These are phyloP conservation scores for Epichloe elymi DNA, from an alignment of 2,329 filamentous ascomycete genomes.

Conservation along the genomic window DNA sequence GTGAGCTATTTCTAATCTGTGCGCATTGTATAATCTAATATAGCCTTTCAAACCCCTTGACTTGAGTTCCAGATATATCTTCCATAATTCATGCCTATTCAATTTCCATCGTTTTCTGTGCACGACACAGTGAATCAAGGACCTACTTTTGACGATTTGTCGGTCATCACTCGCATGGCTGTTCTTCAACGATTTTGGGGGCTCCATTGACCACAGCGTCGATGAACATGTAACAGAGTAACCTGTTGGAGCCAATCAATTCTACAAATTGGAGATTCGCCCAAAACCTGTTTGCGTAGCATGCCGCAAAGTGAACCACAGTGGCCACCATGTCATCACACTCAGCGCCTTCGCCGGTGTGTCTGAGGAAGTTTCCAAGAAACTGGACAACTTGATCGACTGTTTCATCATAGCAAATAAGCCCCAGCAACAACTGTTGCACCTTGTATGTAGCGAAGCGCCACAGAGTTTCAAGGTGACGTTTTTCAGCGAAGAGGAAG, in stretches of 20 bases:
- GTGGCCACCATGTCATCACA: background rate
- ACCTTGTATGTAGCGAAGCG: rapidly evolving
- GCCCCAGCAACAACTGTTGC: too few relatives aligned
- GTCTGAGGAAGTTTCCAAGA: background rate
- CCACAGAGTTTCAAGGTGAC: too few relatives aligned
- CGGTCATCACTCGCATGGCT: too few relatives aligned
- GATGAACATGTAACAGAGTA: rapidly evolving
- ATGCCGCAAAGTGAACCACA: background rate
- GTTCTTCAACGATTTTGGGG: background rate
- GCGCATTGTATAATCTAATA: too few relatives aligned
- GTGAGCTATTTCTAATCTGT: background rate
- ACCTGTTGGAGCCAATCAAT: rapidly evolving
- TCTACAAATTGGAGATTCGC: rapidly evolving
- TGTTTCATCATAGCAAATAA: too few relatives aligned
- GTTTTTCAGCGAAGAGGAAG: too few relatives aligned
- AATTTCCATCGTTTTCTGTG: too few relatives aligned
- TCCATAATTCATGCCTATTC: too few relatives aligned
- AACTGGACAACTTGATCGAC: too few relatives aligned
- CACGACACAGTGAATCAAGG: rapidly evolving
- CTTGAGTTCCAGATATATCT: too few relatives aligned
- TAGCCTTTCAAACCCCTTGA: too few relatives aligned
- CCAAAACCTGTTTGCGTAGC: background rate
- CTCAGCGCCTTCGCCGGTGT: background rate
- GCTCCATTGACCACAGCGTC: background rate
- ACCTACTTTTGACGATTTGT: too few relatives aligned